Evolutionary conservation across 1,139 yeast genomes (phyloP), one percentile per base, ranked within the genome.

Genomic region (Candida anutae): DNA sequence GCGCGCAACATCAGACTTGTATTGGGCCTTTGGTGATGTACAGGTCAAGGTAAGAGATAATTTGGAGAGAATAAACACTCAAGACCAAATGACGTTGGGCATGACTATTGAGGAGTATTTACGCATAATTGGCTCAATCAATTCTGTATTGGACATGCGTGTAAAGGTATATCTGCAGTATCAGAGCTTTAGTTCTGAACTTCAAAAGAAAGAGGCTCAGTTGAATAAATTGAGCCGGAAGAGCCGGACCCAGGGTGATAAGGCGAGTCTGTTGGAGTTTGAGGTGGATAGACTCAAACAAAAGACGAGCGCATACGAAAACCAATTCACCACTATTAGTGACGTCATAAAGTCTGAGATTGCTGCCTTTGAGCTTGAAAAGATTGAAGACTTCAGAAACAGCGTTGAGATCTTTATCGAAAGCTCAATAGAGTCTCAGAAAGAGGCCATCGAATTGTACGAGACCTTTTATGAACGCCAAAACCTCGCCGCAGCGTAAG

Each of bases 371-470:
- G 95, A 85, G 48, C 61, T 63, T 26, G 93, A 79, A 32, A 83
- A 80, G 45, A 72, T 87, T 27, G 77, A 73, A 27, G 98, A 90
- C 46, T 87, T 93, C 54, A 72, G 95, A 46, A 83, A 84, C 46
- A 74, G 88, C 37, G 85, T 90, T 33, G 99, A 90, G 55, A 78
- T 88, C 14, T 88, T 77, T 44, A 69, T 94, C 46, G 98, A 93
- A 53, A 76, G 93, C 34, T 76, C 94, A 15, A 83, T 88, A 28
- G 98, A 90, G 55, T 71, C 90, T 12, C 98, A 90, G 52, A 93
- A 90, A 58, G 96, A 87, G 51, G 77, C 90, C 19, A 90, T 90
- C 41, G 98, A 90, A 54, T 55, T 84, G 18, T 90, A 96, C 94
- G 97, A 90, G 55, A 82, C 95, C 1, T 90, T 82, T 43, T 79